Evolutionary conservation across 495 filamentous ascomycete species (phyloP).

Genomic region (Aspergillus baeticus): DNA sequence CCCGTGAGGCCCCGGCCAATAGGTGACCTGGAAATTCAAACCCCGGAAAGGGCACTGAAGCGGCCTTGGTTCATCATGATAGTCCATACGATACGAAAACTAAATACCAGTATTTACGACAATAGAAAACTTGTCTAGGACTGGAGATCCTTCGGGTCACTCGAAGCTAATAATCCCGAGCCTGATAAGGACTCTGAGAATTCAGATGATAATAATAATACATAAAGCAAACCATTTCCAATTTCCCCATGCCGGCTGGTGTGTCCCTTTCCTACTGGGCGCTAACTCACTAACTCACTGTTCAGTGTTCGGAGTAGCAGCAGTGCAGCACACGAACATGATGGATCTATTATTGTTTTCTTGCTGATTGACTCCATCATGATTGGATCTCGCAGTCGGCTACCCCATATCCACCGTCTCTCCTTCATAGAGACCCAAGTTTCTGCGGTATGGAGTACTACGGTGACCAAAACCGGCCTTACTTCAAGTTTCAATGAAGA

Average conservation of each 20-base stretch:
- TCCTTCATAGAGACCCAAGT: background rate
- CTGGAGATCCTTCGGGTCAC: background rate
- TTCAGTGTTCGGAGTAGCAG: background rate
- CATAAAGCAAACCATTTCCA: constrained; percentile 26
- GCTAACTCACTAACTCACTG: background rate
- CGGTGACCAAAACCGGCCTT: constrained; percentile 3
- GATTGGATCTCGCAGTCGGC: background rate
- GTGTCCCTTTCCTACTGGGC: constrained; percentile 10
- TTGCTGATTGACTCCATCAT: background rate
- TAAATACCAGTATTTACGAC: background rate
- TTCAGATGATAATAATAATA: constrained; percentile 35
- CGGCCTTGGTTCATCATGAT: too few relatives aligned
- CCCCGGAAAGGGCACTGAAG: constrained; percentile 15
- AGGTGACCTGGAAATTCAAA: background rate
- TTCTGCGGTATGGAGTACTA: background rate
- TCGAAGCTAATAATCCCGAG: constrained; percentile 12
- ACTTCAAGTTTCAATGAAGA: background rate
- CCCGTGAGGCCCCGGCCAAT: constrained; percentile 18
- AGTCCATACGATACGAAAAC: background rate
- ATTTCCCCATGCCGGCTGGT: constrained; percentile 7
- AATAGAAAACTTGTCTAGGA: background rate
- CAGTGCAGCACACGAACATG: background rate
- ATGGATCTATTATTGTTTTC: constrained; percentile 5
- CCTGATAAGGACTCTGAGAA: constrained; percentile 29
- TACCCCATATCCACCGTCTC: background rate